These are phyloP conservation scores for Bruguiera sexangula DNA, from an alignment of 345 rosid genomes.

Conservation along the genomic window DNA sequence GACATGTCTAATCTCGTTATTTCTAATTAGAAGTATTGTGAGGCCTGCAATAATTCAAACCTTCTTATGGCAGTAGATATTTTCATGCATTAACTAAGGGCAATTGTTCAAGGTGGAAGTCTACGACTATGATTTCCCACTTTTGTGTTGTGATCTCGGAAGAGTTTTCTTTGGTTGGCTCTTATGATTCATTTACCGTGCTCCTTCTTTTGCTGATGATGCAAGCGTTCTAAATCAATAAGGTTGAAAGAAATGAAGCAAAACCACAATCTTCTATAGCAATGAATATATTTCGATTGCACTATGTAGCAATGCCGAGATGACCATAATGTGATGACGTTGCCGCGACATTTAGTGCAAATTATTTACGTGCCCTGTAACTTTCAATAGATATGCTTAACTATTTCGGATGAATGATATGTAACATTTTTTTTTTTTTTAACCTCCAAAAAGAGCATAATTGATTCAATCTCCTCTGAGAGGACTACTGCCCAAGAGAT, in stretches of 20 bases:
- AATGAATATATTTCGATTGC: neutral
- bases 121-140: neutral
- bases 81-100: neutral
- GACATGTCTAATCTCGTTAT: neutral
- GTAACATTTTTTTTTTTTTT: no score
- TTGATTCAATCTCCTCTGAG: no score
- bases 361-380: neutral
- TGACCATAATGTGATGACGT: neutral
- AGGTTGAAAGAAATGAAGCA: neutral
- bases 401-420: no score
- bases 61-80: slow-evolving; percentile 3
- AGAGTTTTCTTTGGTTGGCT: neutral
- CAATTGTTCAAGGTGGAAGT: neutral
- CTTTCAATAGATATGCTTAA: no score
- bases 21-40: neutral
- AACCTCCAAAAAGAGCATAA: no score
- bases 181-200: neutral
- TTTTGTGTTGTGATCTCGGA: neutral
- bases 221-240: neutral
- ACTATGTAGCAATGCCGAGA: neutral
- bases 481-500: no score
- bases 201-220: slow-evolving; percentile 10
- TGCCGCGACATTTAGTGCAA: no score
- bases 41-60: neutral
- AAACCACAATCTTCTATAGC: neutral